Conservation (phyloP, 768 basidiomycete genomes). For the Clitopilus hobsonii region DNA sequence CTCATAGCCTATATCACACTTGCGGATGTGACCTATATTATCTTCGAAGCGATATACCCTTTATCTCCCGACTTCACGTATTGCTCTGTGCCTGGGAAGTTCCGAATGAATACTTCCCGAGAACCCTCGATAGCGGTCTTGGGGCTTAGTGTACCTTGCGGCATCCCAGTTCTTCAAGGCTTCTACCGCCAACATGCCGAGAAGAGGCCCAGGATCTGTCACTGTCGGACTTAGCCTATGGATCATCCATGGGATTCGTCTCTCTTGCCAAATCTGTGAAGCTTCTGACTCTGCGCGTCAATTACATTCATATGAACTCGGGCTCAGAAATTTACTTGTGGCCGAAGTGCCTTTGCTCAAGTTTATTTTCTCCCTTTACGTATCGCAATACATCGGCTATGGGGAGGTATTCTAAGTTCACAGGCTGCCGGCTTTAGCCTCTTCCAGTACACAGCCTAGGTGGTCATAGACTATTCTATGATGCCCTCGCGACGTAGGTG, state of each 20-base stretch:
- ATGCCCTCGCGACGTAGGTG: not conserved
- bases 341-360: too few species aligned
- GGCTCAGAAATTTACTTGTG: too few species aligned
- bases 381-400: not conserved
- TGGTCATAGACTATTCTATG: not conserved
- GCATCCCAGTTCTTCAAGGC: not conserved
- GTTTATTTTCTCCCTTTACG: not conserved
- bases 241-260: not conserved
- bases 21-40: constrained; percentile 9
- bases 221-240: not conserved
- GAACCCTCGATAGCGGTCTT: not conserved
- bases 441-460: not conserved
- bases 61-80: not conserved
- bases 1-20: constrained; percentile 18
- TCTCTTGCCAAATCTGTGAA: not conserved
- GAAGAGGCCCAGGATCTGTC: not conserved
- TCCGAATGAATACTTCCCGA: not conserved
- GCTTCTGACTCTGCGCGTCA: not conserved
- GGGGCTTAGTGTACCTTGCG: not conserved
- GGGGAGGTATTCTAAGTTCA: not conserved
- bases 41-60: constrained; percentile 21
- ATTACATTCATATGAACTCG: too few species aligned
- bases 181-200: constrained; percentile 1
- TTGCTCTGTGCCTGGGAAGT: not conserved
- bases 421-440: not conserved